Base-by-base conservation (phyloP, 202 grass and related monocot genomes). In the Miscanthus sacchariflorus region DNA sequence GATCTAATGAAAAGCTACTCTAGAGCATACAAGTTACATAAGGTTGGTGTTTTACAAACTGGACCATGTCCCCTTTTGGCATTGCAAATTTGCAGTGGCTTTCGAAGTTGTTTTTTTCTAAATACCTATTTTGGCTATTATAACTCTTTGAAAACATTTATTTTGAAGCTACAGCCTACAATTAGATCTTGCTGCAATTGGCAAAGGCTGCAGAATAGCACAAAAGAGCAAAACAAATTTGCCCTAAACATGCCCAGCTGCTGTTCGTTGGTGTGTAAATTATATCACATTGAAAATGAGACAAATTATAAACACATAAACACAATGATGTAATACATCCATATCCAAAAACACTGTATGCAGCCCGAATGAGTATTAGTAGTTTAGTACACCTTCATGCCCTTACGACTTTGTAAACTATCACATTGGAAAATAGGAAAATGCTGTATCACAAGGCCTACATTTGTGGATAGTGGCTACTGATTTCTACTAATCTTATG, bases 281-380 rank as follows among this genome's bases (percentile, higher is more conserved):
- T 82, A 75, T 54, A 48, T 48, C 14, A 42, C 43, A 67, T 72
- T 72, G 18, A 81, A 64, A 63, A 46, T 80, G 52, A 63, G 14
- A 45, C 2, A 58, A 10, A 21, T 9, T 76, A 30, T 30, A 30
- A 30, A 30, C 28, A 30, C 28, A 39, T 50, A 50, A 50, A 50
- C 48, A 50, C 45, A 48, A 14, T 14, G 48, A 50, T 50, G 48
- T 50, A 50, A 50, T 15, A 50, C 48, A 50, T 50, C 48, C 48
- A 18, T 52, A 52, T 52, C 49, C 14, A 21, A 23, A 87, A 75
- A 27, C 30, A 75, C 5, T 54, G 17, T 54, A 54, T 54, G 50
- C 50, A 54, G 50, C 50, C 54, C 1, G 6, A 58, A 58, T 58
- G 52, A 66, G 50, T 30, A 52, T 50, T 48, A 48, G 46, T 48